Evolutionary conservation across 1,139 yeast genomes (phyloP), one percentile per base, ranked within the genome.

Genomic region (Petasospora rhodanensis): DNA sequence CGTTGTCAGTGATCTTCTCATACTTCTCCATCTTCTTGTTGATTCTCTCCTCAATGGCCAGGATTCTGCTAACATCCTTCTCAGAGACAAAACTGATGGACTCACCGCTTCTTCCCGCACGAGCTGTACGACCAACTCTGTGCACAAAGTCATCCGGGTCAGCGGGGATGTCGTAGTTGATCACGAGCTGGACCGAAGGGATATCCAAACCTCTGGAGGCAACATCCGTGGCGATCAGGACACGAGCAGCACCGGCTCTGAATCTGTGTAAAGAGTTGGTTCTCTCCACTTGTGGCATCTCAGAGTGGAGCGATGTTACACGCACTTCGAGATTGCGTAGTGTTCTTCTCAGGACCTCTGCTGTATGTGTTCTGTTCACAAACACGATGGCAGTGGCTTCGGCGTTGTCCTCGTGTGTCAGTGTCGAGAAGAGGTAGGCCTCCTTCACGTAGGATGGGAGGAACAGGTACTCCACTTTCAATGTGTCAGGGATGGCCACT

Each of bases 91-190:
- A 70, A 11, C 93, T 76, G 4, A 81, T 58, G 14, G 80, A 66
- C 43, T 71, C 79, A 55, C 91, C 91, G 35, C 66, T 64, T 51
- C 94, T 70, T 6, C 97, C 97, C 4, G 98, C 98, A 71, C 99
- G 83, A n/a, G 98, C 99, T 14, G 98, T 91, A 76, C 99, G 86
- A 70, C 99, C 99, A n/a, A 89, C 95, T 57, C 99, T 70, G 62
- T 91, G 99, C 38, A 91, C 85, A 52, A 83, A 93, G 56, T 89
- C 96, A 56, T 91, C 97, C 0, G 98, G 89, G 56, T 91, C 96
- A 5, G 94, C 87, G 5, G 98, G 98, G 22, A 91, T 74, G 55
- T 93, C 98, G 53, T 74, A 91, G 55, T 93, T 91, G 21, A 93
- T 64, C 24, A 93, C 98, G 46, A 89, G 64, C 52, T 79, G 91